A percentile compares a stretch with the other conserved stretches of the same genome.
Conservation (phyloP, 306 rosid species). For the Corylus avellana region DNA sequence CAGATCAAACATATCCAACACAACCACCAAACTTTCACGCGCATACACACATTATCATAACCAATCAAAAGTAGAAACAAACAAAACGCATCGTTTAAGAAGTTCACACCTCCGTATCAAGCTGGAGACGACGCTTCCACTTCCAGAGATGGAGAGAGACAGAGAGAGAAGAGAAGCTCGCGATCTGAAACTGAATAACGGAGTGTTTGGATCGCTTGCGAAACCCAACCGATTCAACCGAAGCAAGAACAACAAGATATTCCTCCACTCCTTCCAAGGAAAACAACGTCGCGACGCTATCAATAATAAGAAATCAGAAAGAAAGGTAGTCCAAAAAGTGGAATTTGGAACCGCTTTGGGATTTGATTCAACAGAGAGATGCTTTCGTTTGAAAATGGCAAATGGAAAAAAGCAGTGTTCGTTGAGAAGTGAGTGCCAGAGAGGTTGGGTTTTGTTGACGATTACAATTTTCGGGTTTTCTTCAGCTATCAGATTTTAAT, state of each 20-base stretch:
- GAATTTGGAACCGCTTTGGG: neutral
- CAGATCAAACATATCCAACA: neutral
- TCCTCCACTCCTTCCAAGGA: slow-evolving; percentile 3
- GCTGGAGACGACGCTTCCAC: neutral
- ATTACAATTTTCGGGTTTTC: slow-evolving; percentile 7
- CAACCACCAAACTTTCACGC: neutral
- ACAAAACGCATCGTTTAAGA: neutral
- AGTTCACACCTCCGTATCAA: neutral
- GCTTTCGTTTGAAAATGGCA: neutral
- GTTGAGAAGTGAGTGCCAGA: neutral
- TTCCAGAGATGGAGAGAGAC: neutral
- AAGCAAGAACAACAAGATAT: slow-evolving; percentile 1
- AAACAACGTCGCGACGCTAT: slow-evolving; percentile 25
- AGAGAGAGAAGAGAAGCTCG: neutral
- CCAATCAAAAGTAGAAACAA: neutral
- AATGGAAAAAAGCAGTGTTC: neutral
- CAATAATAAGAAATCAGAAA: neutral
- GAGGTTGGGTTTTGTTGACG: neutral
- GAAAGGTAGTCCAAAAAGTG: slow-evolving; percentile 14
- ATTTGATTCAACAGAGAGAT: neutral
- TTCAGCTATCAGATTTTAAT: neutral
- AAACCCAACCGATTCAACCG: neutral
- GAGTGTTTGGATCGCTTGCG: slow-evolving; percentile 26
- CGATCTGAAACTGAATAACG: slow-evolving; percentile 10
- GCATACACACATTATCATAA: neutral